Base-by-base conservation (phyloP, 495 filamentous ascomycete genomes). In the Hypoxylon subgilvum region DNA sequence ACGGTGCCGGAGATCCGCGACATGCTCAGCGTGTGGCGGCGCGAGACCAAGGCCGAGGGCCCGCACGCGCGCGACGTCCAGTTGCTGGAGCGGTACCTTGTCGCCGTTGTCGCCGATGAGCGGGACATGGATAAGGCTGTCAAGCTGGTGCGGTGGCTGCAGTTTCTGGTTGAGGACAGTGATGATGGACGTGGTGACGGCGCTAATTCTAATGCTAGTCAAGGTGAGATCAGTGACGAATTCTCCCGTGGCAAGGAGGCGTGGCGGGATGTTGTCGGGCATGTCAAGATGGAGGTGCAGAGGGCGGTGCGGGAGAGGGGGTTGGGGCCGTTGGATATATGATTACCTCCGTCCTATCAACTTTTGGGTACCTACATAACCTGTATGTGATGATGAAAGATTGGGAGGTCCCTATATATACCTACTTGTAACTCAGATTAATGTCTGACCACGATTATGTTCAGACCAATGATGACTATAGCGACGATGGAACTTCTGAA, bases 61-160 rank as follows among this genome's bases (percentile, higher is more conserved):
- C 92, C 92, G 35, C 90, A 92, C 65, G 66, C 58, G 0, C 86
- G 87, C 50, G 92, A 97, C 70, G 87, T 91, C n/a, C 79, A 79
- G 12, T 82, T 88, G 6, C 73, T 96, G 31, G 82, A 74, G 34
- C 76, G 68, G 56, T 96, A 95, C 72, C 63, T 96, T 23, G 75
- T 65, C 6, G 78, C 78, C 25, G 90, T 96, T 5, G 81, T 93
- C 0, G 27, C 69, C 2, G 86, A 90, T 21, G 92, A 96, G 71
- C 75, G 78, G 53, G 83, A 96, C 68, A 76, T 96, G 73, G 84
- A 81, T 13, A 94, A 94, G 70, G 88, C 83, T 3, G 79, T 84
- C 0, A 81, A 79, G 4, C 72, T 91, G 27, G 77, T 86, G 0
- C 81, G 74, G 56, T 96, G 91, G 90, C 45, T 96, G 23, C 79